phyloP scores from a whole-genome alignment of 257 asterid species.

The Nicotiana obtusifolia region DNA sequence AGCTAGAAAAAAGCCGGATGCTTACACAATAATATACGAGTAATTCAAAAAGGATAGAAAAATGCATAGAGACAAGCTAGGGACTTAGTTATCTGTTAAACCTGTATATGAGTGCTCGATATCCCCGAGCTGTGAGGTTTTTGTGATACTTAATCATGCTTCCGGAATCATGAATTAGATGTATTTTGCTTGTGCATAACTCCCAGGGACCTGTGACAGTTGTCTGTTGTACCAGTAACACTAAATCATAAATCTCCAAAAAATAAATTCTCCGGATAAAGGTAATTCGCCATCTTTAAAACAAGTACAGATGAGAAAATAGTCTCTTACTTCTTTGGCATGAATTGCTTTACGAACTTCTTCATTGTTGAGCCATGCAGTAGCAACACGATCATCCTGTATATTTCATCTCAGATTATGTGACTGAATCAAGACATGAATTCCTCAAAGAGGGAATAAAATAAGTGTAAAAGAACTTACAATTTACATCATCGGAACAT shows the following conservation, averaged over 20 bases:
- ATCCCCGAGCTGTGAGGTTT: slow-evolving; percentile 78
- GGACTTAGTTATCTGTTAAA: neutral
- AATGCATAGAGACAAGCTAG: neutral
- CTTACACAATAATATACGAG: neutral
- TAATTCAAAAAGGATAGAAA: neutral
- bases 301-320: slow-evolving; percentile 10
- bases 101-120: slow-evolving; percentile 83
- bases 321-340: slow-evolving; percentile 62
- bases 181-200: slow-evolving; percentile 60
- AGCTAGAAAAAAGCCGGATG: too few species aligned
- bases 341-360: slow-evolving; percentile 83
- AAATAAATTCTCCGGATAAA: neutral
- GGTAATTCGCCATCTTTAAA: slow-evolving; percentile 12
- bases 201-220: slow-evolving; percentile 50
- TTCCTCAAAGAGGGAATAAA: neutral
- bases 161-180: slow-evolving; percentile 68
- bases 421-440: neutral
- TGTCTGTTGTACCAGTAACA: slow-evolving; percentile 31
- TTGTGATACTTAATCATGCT: slow-evolving; percentile 92
- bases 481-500: too few species aligned
- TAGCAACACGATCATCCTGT: slow-evolving; percentile 83
- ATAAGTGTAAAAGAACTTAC: neutral
- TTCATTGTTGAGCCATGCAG: slow-evolving; percentile 70
- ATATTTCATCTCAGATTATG: slow-evolving; percentile 10
- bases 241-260: neutral